phyloP scores from a whole-genome alignment of 257 asterid species.

The Nicotiana otophora region DNA sequence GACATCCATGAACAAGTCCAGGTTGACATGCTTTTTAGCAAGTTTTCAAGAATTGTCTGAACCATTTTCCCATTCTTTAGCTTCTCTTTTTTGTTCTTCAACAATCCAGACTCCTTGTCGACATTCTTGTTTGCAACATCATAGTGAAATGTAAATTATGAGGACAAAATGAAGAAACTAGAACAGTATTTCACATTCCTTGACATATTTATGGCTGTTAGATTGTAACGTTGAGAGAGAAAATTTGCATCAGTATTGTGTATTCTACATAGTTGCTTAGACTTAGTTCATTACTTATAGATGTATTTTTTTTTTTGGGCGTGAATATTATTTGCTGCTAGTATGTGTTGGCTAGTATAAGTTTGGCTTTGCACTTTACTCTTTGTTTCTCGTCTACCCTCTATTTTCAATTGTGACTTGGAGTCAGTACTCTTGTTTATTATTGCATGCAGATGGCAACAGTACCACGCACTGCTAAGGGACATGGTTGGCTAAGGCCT shows the following conservation, averaged over 20 bases:
- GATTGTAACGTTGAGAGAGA: background rate
- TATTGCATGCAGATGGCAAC: conserved; percentile 60
- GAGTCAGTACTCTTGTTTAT: background rate
- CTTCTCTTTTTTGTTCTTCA: background rate
- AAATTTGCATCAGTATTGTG: background rate
- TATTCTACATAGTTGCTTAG: background rate
- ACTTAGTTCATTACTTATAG: background rate
- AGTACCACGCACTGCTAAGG: conserved; percentile 67
- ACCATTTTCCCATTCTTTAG: background rate
- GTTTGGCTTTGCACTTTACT: background rate
- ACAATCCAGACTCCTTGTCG: background rate
- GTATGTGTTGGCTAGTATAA: background rate
- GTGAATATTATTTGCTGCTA: background rate
- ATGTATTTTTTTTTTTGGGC: background rate
- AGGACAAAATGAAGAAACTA: background rate
- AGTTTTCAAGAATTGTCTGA: background rate
- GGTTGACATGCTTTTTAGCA: background rate
- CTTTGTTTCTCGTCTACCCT: background rate
- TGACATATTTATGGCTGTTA: background rate
- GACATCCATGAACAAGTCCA: background rate
- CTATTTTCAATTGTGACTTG: background rate
- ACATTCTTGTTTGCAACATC: background rate
- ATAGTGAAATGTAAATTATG: background rate
- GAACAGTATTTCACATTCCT: background rate
- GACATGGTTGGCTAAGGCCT: conserved; percentile 96